phyloP scores from a whole-genome alignment of 1,139 yeast genomes.

The Eremothecium sinecaudum region DNA sequence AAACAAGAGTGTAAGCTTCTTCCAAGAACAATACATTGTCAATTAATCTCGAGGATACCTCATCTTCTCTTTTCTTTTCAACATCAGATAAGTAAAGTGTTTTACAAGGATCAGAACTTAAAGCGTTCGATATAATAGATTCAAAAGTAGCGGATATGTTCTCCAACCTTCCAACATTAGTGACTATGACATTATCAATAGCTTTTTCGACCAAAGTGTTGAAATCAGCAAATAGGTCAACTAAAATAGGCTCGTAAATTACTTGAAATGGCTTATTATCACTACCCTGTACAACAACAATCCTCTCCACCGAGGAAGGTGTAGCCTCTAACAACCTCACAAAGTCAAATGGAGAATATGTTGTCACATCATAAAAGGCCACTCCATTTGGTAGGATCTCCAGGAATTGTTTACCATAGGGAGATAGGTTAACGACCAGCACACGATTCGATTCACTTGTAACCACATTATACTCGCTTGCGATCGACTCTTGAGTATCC shows the following conservation, averaged over 20 bases:
- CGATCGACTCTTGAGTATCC: too few relatives aligned
- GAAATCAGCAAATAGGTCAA: constrained; percentile 64
- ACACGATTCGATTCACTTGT: constrained; percentile 32
- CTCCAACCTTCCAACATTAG: constrained; percentile 55
- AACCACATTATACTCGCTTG: not conserved
- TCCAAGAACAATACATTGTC: constrained; percentile 48
- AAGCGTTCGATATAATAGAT: constrained; percentile 45
- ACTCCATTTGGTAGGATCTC: constrained; percentile 38
- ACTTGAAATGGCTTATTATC: constrained; percentile 35
- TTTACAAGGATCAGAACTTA: constrained; percentile 49
- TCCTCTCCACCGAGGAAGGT: constrained; percentile 47
- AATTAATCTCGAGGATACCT: constrained; percentile 18
- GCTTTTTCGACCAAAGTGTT: constrained; percentile 39
- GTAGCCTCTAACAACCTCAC: constrained; percentile 41
- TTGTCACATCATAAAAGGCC: constrained; percentile 49
- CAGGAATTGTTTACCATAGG: constrained; percentile 39
- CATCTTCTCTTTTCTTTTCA: constrained; percentile 11
- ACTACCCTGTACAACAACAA: constrained; percentile 58
- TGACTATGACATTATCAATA: constrained; percentile 39
- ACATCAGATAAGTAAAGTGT: constrained; percentile 39
- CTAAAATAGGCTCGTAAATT: constrained; percentile 53
- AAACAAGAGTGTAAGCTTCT: constrained; percentile 67
- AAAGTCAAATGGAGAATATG: constrained; percentile 64
- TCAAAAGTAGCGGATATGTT: constrained; percentile 39
- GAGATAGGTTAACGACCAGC: constrained; percentile 55